These are phyloP conservation scores for Diplosphaera chodatii DNA, from an alignment of 139 green algal genomes.

Conservation along the genomic window DNA sequence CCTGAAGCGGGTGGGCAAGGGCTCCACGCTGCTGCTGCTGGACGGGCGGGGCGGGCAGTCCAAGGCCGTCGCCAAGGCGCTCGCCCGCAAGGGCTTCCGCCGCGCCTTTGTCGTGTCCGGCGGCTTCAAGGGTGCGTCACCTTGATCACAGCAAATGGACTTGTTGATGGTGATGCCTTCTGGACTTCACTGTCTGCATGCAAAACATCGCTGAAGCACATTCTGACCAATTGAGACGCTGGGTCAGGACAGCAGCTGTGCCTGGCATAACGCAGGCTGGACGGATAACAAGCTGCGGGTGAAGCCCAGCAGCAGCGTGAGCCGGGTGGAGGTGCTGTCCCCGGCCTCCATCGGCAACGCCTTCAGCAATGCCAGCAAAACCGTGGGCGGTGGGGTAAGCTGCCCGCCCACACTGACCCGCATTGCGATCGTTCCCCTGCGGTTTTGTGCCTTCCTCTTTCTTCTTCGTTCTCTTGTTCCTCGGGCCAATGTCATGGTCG, in stretches of 20 bases:
- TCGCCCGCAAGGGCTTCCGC: slow-evolving; percentile 57
- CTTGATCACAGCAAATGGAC: background rate
- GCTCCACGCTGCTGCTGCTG: slow-evolving; percentile 65
- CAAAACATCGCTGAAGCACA: no score
- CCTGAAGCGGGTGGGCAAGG: slow-evolving; percentile 59
- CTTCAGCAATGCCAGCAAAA: background rate
- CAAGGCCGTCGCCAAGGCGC: slow-evolving; percentile 62
- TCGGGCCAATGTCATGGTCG: no score
- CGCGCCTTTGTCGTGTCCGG: slow-evolving; percentile 40
- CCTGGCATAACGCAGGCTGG: no score
- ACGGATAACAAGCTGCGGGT: slow-evolving; percentile 72
- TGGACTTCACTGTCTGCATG: no score
- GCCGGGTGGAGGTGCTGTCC: background rate
- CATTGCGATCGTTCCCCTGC: no score
- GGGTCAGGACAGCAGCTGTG: no score
- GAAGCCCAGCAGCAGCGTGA: slow-evolving; percentile 34
- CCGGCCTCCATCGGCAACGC: background rate
- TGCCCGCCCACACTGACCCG: no score
- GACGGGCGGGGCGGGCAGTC: slow-evolving; percentile 61
- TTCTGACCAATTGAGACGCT: no score
- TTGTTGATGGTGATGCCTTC: no score
- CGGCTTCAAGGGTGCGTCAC: slow-evolving; percentile 47
- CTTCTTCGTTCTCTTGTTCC: no score
- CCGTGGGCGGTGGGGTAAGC: no score
- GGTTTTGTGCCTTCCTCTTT: no score